Percentiles rank a stretch among this genome's conserved stretches.
Conservation (phyloP, 129 eudicot genomes). For the Flaveria sonorensis region DNA sequence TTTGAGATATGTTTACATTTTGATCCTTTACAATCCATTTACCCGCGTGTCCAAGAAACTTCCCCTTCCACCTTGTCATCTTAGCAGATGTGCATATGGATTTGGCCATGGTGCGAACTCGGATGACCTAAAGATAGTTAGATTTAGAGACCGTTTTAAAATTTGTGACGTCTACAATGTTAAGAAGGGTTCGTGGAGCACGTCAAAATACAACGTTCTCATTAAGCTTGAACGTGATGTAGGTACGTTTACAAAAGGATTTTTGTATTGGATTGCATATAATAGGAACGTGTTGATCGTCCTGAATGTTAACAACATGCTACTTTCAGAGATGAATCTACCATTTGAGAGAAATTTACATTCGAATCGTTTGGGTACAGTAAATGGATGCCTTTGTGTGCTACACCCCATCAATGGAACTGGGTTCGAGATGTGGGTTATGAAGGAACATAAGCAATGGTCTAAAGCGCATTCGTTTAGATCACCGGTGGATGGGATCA, state of each 20-base stretch:
- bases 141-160: background rate
- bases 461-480: background rate
- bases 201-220: background rate
- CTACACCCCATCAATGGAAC: background rate
- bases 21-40: slow-evolving; percentile 21
- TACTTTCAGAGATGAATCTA: background rate
- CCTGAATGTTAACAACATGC: slow-evolving; percentile 19
- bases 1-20: background rate
- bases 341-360: background rate
- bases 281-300: background rate
- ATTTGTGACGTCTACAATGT: background rate
- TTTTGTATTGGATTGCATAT: slow-evolving; percentile 8
- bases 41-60: background rate
- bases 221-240: background rate
- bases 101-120: slow-evolving; percentile 22
- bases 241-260: slow-evolving; percentile 23
- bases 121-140: slow-evolving; percentile 16
- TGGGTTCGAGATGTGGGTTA: slow-evolving; percentile 4
- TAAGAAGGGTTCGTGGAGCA: background rate
- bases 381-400: slow-evolving; percentile 14
- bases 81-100: background rate
- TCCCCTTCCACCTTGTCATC: background rate
- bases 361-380: background rate
- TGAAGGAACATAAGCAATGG: slow-evolving; percentile 14
- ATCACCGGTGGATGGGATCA: background rate